phyloP scores from a whole-genome alignment of 805 yeast species.

The Metschnikowia santaceciliae region DNA sequence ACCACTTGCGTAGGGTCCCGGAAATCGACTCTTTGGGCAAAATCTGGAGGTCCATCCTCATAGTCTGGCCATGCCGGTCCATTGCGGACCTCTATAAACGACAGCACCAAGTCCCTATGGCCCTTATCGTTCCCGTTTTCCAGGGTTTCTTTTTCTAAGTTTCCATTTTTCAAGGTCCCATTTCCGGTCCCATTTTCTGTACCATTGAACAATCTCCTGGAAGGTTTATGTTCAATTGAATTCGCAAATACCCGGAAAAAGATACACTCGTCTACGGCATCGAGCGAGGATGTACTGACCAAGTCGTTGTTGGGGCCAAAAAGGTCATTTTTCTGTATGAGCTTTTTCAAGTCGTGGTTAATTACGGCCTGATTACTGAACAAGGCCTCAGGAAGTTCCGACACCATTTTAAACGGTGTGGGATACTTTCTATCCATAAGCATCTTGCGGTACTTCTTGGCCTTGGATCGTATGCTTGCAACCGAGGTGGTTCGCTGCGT shows the following conservation, averaged over 20 bases:
- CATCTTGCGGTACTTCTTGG: constrained; percentile 28
- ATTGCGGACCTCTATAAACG: constrained; percentile 40
- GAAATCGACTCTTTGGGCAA: constrained; percentile 41
- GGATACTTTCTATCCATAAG: constrained; percentile 34
- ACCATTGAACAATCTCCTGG: too few relatives aligned
- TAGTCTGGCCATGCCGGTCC: constrained; percentile 39
- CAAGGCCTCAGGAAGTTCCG: constrained; percentile 32
- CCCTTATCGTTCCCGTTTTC: too few relatives aligned
- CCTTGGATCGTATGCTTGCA: constrained; percentile 29
- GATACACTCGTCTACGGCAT: constrained; percentile 33
- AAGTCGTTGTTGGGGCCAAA: constrained; percentile 20
- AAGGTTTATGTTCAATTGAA: constrained; percentile 24
- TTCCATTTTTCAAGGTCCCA: too few relatives aligned
- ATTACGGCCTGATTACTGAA: constrained; percentile 32
- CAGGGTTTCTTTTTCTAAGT: too few relatives aligned
- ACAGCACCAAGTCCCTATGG: constrained; percentile 2
- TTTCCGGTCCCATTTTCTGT: too few relatives aligned
- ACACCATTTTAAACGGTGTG: constrained; percentile 32
- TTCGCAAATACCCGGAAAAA: constrained; percentile 35
- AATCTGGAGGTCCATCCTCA: constrained; percentile 35
- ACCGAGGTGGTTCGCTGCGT: constrained; percentile 22
- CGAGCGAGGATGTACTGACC: constrained; percentile 25
- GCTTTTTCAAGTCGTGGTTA: constrained; percentile 27
- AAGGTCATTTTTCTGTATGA: constrained; percentile 24
- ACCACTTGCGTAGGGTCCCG: constrained; percentile 44